Evolutionary conservation across 805 yeast species (phyloP), one percentile per base, ranked within the genome.

Genomic region (Lipomyces oligophaga): DNA sequence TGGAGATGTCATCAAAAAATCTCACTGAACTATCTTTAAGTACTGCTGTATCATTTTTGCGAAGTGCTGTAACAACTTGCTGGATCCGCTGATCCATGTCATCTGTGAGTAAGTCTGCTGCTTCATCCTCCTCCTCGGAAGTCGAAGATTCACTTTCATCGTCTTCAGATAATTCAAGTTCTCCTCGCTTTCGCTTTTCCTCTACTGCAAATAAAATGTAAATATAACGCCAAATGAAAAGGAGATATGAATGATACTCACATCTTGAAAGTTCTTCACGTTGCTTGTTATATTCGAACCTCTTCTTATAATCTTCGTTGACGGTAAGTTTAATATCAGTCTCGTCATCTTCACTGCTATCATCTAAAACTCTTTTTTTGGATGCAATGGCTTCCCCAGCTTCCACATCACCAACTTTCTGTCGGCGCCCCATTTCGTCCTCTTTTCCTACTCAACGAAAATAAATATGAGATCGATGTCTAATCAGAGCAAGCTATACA

Each of bases 51-150:
- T 93, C 90, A 42, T 85, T 80, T 1, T 71, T 71, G 60, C 77
- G 79, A 49, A 93, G 75, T 0, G 96, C 83, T 15, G 69, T 60
- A 40, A 93, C 65, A 2, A 93, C 95, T 34, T 80, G 74, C 41
- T 75, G 72, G 55, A 93, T 80, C 20, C 94, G 94, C 16, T 73
- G 66, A 54, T 93, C 97, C 7, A 93, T 85, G 41, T 84, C 88
- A 38, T 79, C 87, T 0, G 97, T 90, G 43, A 86, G 73, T 41
- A 93, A 70, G 25, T 88, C 95, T 42, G 96, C 98, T 57, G 66
- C 81, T 50, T 89, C 96, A 63, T 93, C 98, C 67, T 90, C 98
- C 3, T 80, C 87, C 62, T 86, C 95, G 26, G 63, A 62, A 10
- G 66, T 50, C 6, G 72, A 73, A n/a, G 63, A 70, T 2, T 45